Percentiles rank a stretch among this genome's conserved stretches.
Conservation (phyloP, 2,329 filamentous ascomycete species). For the Fusarium agapanthi region DNA sequence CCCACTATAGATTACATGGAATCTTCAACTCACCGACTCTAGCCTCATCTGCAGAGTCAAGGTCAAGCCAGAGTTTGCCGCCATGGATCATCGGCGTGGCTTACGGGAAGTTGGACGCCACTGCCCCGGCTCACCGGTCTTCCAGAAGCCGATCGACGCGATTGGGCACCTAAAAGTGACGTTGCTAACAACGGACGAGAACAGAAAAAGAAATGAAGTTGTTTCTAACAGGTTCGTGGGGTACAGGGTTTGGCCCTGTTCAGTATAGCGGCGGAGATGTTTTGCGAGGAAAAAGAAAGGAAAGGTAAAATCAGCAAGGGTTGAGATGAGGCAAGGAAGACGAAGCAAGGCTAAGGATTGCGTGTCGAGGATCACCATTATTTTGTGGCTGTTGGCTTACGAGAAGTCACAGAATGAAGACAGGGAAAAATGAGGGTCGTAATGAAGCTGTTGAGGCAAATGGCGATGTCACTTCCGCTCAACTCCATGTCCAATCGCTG, state of each 20-base stretch:
- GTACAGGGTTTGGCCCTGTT: neutral
- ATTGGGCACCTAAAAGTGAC: conserved; percentile 12
- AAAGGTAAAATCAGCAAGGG: neutral
- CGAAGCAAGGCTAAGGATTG: neutral
- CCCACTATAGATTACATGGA: neutral
- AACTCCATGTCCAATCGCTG: neutral
- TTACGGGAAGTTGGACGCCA: conserved; percentile 8
- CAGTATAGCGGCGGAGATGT: conserved; percentile 3
- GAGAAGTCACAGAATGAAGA: neutral
- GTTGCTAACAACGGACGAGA: neutral
- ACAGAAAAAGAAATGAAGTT: neutral
- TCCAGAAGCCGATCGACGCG: conserved; percentile 19
- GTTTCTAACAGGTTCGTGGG: neutral
- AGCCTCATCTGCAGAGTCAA: neutral
- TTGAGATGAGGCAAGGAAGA: conserved; percentile 2
- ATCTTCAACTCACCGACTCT: conserved; percentile 6
- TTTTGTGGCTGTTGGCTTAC: neutral
- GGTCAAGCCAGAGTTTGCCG: neutral
- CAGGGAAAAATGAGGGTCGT: neutral
- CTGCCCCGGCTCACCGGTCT: conserved; percentile 22
- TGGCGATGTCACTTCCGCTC: neutral
- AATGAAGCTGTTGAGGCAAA: neutral
- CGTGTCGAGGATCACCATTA: neutral
- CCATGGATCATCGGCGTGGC: conserved; percentile 3
- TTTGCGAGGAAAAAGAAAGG: neutral